Percentiles rank a stretch among this genome's conserved stretches.
These are phyloP conservation scores for Zymoseptoria crescenta DNA, from an alignment of 2,329 filamentous ascomycete species.

Conservation along the genomic window DNA sequence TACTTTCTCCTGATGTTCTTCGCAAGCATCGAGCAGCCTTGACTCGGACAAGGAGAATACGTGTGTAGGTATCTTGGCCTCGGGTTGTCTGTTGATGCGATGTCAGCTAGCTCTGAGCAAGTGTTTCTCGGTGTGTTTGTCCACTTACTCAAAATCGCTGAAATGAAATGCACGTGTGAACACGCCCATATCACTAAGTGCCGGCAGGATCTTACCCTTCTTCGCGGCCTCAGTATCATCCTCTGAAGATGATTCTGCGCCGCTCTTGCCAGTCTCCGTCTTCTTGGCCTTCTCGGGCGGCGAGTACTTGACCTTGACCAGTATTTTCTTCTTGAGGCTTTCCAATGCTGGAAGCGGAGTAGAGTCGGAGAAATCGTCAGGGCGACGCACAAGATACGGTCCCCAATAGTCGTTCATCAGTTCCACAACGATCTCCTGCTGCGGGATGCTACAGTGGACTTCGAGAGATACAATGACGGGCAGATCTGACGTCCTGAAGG, in stretches of 20 bases:
- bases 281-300: slow-evolving; percentile 29
- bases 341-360: slow-evolving; percentile 59
- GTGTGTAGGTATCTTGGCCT: slow-evolving; percentile 50
- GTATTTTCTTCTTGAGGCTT: slow-evolving; percentile 69
- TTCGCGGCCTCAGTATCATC: slow-evolving; percentile 34
- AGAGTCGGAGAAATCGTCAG: slow-evolving; percentile 36
- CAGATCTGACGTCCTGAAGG: slow-evolving; percentile 63
- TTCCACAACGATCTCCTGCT: slow-evolving; percentile 86
- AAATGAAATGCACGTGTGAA: slow-evolving; percentile 86
- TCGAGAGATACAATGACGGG: slow-evolving; percentile 90
- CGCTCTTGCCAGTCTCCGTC: slow-evolving; percentile 26
- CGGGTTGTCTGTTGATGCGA: slow-evolving; percentile 42
- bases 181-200: slow-evolving; percentile 66
- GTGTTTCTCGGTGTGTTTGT: not conserved
- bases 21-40: slow-evolving; percentile 58
- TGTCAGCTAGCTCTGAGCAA: not conserved
- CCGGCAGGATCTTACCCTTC: slow-evolving; percentile 57
- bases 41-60: slow-evolving; percentile 58
- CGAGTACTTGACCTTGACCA: slow-evolving; percentile 45
- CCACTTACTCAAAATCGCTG: slow-evolving; percentile 49
- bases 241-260: slow-evolving; percentile 30
- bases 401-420: slow-evolving; percentile 90
- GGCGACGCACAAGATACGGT: slow-evolving; percentile 60
- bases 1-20: slow-evolving; percentile 48
- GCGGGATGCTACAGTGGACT: slow-evolving; percentile 71